Conservation (phyloP, 208 protist genomes). For the Trypanosoma scelopori region DNA sequence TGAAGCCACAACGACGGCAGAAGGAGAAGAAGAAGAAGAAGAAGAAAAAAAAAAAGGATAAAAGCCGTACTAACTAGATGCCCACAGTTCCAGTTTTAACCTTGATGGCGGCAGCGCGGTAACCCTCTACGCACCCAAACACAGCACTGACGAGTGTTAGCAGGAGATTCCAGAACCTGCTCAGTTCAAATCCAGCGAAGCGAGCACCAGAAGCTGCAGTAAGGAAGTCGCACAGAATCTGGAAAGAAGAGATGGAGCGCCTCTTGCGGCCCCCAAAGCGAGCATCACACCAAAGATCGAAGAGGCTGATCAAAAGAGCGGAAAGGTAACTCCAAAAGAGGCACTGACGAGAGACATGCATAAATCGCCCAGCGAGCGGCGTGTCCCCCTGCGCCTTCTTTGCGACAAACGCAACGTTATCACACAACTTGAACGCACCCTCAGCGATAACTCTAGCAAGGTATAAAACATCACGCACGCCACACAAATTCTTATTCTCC, state of each 20-base stretch:
- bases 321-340: slow-evolving; percentile 73
- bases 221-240: slow-evolving; percentile 74
- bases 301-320: slow-evolving; percentile 56
- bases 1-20: too few relatives aligned
- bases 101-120: slow-evolving; percentile 1
- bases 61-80: not conserved
- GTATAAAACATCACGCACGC: slow-evolving; percentile 56
- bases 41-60: not conserved
- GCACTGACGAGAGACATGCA: slow-evolving; percentile 39
- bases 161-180: slow-evolving; percentile 25
- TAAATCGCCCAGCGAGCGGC: slow-evolving; percentile 30
- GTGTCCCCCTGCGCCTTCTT: slow-evolving; percentile 38
- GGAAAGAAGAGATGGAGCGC: slow-evolving; percentile 47
- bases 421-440: slow-evolving; percentile 69
- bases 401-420: slow-evolving; percentile 79
- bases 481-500: slow-evolving; percentile 44
- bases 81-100: not conserved
- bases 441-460: slow-evolving; percentile 70
- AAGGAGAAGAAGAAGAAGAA: too few relatives aligned
- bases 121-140: slow-evolving; percentile 39
- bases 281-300: slow-evolving; percentile 49
- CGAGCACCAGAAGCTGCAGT: slow-evolving; percentile 26
- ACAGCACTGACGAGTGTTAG: slow-evolving; percentile 70
- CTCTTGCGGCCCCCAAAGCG: slow-evolving; percentile 35
- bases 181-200: slow-evolving; percentile 14